These are phyloP conservation scores for Coniochaeta ligniaria DNA, from an alignment of 2,329 filamentous ascomycete genomes.

Conservation along the genomic window DNA sequence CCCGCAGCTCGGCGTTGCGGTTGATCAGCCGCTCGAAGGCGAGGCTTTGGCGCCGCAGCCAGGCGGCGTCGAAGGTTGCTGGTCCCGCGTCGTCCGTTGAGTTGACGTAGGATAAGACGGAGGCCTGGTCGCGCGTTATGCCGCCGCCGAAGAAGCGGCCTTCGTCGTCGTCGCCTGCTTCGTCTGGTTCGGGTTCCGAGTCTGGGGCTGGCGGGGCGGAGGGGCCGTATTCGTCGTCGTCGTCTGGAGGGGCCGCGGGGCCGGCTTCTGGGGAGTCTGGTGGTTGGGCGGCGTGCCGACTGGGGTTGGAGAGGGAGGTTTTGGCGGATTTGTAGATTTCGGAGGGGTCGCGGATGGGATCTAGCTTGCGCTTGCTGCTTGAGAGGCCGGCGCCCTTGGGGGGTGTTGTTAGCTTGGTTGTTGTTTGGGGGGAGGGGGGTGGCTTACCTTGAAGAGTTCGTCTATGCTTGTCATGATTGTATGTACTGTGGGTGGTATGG, in stretches of 20 bases:
- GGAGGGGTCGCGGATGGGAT: conserved; percentile 53
- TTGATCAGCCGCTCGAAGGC: conserved; percentile 87
- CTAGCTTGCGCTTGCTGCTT: conserved; percentile 59
- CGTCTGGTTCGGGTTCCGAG: conserved; percentile 34
- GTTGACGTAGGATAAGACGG: conserved; percentile 76
- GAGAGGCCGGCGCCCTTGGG: conserved; percentile 34
- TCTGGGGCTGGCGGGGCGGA: conserved; percentile 36
- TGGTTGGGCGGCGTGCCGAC: conserved; percentile 36
- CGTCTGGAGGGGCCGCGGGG: conserved; percentile 41
- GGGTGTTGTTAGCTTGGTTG: conserved; percentile 6
- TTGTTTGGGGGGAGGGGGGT: not conserved
- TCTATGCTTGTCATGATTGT: conserved; percentile 49
- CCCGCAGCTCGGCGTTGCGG: conserved; percentile 83
- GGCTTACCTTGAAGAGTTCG: conserved; percentile 48
- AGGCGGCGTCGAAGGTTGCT: conserved; percentile 67
- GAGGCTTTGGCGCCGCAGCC: conserved; percentile 74
- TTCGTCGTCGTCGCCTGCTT: conserved; percentile 60
- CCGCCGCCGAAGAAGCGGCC: conserved; percentile 94
- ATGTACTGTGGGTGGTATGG: not conserved
- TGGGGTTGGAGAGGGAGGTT: conserved; percentile 33
- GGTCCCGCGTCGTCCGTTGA: conserved; percentile 29
- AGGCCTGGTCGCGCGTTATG: conserved; percentile 70
- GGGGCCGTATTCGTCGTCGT: conserved; percentile 35
- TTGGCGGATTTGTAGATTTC: conserved; percentile 59
- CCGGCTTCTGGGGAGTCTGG: conserved; percentile 37